Conservation (phyloP, 306 rosid genomes). For the Castanea crenata region DNA sequence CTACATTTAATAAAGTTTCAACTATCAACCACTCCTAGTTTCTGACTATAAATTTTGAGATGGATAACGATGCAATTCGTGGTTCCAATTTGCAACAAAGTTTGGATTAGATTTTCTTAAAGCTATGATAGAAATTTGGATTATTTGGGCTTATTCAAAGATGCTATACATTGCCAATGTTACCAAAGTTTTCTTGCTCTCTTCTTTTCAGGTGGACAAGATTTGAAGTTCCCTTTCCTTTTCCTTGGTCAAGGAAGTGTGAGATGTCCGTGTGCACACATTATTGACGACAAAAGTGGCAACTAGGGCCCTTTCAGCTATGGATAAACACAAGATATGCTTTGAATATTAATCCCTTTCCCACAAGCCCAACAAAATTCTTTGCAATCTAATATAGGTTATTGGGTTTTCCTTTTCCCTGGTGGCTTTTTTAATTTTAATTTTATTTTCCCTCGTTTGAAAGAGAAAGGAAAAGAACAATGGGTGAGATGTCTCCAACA, state of each 20-base stretch:
- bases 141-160: not conserved
- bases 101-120: not conserved
- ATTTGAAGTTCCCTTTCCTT: slow-evolving; percentile 10
- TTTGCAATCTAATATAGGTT: too few species aligned
- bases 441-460: too few species aligned
- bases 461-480: too few species aligned
- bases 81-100: not conserved
- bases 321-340: not conserved
- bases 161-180: slow-evolving; percentile 5
- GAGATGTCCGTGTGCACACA: slow-evolving; percentile 30
- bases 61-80: not conserved
- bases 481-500: too few species aligned
- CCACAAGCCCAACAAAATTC: not conserved
- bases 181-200: slow-evolving; percentile 1
- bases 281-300: slow-evolving; percentile 33
- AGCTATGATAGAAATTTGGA: not conserved
- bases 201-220: slow-evolving; percentile 35
- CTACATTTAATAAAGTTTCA: not conserved
- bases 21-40: not conserved
- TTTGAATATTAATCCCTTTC: not conserved
- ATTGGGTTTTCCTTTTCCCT: too few species aligned
- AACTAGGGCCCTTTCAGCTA: slow-evolving; percentile 23
- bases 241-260: slow-evolving; percentile 16
- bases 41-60: not conserved
- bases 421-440: too few species aligned